Conservation (phyloP, 306 rosid species). For the Quercus wislizeni region DNA sequence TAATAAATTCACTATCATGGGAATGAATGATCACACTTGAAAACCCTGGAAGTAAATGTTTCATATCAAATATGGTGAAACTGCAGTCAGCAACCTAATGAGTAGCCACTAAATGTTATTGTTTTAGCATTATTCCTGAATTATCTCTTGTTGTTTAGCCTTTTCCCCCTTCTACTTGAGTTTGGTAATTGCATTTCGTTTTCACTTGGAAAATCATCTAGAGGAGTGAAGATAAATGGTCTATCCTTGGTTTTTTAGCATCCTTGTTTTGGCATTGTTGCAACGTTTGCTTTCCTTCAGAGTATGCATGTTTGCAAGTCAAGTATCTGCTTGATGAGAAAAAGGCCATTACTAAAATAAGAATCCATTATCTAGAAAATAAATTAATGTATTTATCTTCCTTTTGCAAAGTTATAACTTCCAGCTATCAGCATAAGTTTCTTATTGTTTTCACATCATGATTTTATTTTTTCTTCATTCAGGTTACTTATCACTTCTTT, state of each 20-base stretch:
- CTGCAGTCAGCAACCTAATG: not conserved
- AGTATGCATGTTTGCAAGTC: not conserved
- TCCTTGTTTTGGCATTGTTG: not conserved
- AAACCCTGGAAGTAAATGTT: not conserved
- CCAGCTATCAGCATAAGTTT: not conserved
- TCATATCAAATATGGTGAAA: not conserved
- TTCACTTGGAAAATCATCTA: not conserved
- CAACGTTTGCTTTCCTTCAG: not conserved
- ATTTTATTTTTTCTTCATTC: not conserved
- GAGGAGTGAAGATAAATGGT: not conserved
- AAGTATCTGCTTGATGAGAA: not conserved
- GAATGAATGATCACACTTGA: not conserved
- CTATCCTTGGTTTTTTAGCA: not conserved
- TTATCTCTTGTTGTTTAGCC: not conserved
- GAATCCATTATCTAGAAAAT: not conserved
- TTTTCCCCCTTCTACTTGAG: not conserved
- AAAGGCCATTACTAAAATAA: not conserved
- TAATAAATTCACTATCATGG: not conserved
- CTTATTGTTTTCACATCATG: not conserved
- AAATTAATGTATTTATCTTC: not conserved
- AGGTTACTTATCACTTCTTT: constrained; percentile 43
- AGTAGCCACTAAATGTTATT: not conserved
- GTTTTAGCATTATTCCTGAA: not conserved
- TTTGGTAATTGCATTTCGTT: not conserved
- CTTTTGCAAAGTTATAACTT: not conserved